Conservation (phyloP, 306 rosid genomes). For the cucumber (Cucumis sativus) region Cucumber_9930_V3 NC_026659.2:28704501-28705000, state of each 20-base stretch:
- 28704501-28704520: constrained; percentile 6
- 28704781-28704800: constrained; percentile 63
- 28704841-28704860: not conserved
- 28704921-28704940: not conserved
- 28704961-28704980: not conserved
- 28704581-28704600: constrained; percentile 31
- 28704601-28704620: constrained; percentile 20
- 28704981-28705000: not conserved
- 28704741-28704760: not conserved
- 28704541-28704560: constrained; percentile 21
- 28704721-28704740: too few species aligned
- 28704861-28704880: not conserved
- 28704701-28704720: constrained; percentile 10
- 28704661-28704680: not conserved
- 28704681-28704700: not conserved
- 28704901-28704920: not conserved
- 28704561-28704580: constrained; percentile 40
- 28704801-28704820: constrained; percentile 39
- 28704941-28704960: not conserved
- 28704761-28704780: constrained; percentile 39
- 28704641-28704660: constrained; percentile 78
- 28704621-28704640: constrained; percentile 49
- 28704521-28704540: not conserved
- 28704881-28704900: not conserved
- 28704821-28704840: constrained; percentile 27